phyloP scores from a whole-genome alignment of 169 alveolate species.

The Miamiensis avidus region DNA sequence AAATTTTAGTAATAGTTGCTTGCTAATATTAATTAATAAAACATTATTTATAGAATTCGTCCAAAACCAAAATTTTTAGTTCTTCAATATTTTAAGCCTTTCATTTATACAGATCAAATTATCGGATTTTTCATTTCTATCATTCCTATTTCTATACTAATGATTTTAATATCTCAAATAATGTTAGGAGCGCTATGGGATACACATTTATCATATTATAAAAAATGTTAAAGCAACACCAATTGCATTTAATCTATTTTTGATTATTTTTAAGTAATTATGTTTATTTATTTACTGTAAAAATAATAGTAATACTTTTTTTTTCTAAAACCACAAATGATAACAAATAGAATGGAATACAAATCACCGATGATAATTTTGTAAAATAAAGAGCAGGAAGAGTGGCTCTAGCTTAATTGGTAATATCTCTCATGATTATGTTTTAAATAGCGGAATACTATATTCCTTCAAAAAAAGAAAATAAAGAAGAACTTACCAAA shows the following conservation, averaged over 20 bases:
- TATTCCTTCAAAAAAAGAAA: not conserved
- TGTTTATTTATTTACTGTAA: too few species aligned
- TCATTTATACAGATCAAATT: not conserved
- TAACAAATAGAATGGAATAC: not conserved
- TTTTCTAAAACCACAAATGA: not conserved
- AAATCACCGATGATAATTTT: not conserved
- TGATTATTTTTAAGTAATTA: not conserved
- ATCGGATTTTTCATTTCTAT: not conserved
- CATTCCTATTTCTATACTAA: not conserved
- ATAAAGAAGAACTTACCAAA: not conserved
- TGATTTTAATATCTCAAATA: not conserved
- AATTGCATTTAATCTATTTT: not conserved
- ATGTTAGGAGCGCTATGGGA: not conserved
- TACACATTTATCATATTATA: too few species aligned
- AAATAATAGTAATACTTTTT: too few species aligned
- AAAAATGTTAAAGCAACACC: not conserved
- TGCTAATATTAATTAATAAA: too few species aligned
- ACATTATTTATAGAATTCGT: not conserved
- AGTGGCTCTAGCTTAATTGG: not conserved
- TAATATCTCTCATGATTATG: not conserved
- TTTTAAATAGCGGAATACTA: not conserved
- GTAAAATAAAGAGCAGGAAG: not conserved
- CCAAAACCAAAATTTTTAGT: not conserved
- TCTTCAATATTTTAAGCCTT: not conserved
- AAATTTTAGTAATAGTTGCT: too few species aligned